Evolutionary conservation across 179 eudicot species (phyloP), one percentile per base, ranked within the genome.

Genomic region (Silene coronaria): DNA sequence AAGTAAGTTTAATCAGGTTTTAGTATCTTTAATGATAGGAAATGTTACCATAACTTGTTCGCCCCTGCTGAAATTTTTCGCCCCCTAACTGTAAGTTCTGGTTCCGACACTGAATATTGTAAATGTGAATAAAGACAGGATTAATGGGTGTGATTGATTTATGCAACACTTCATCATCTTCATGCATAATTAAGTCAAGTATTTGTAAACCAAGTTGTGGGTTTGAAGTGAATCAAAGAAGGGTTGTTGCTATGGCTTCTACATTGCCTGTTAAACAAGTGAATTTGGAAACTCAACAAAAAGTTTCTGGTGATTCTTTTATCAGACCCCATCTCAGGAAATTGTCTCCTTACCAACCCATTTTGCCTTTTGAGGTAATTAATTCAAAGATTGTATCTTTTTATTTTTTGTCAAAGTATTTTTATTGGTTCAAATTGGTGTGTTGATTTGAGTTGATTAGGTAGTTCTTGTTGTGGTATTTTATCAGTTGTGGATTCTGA

Each of bases 291-390:
- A 76, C 64, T 55, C 76, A 75, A 34, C 75, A 72, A 32, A 80
- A 77, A 72, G 45, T 87, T 36, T 87, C 88, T 48, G 99, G 99
- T 34, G 97, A 78, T 69, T 95, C 95, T 78, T 95, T 95, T 76
- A 92, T 95, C 58, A 88, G 97, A 75, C 87, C 93, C 69, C 99
- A 92, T 85, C 97, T 95, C 74, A 88, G 85, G 73, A 86, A 95
- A 66, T 82, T 95, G 77, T 89, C 96, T 38, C 93, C 99, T 10
- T 95, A 95, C 72, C 99, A 95, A 62, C 96, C 97, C 76, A 92
- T 92, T 85, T 89, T 95, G 82, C 99, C 97, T 21, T 95, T 95
- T 82, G 99, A 95, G 95, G 97, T 89, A 74, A 32, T 65, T 14
- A 4, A 34, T 71, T n/a, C 30, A 14, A 53, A 17, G 58, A 53